Percentiles rank a stretch among this genome's conserved stretches.
Conservation (phyloP, 2,329 filamentous ascomycete genomes). For the Oidium heveae region DNA sequence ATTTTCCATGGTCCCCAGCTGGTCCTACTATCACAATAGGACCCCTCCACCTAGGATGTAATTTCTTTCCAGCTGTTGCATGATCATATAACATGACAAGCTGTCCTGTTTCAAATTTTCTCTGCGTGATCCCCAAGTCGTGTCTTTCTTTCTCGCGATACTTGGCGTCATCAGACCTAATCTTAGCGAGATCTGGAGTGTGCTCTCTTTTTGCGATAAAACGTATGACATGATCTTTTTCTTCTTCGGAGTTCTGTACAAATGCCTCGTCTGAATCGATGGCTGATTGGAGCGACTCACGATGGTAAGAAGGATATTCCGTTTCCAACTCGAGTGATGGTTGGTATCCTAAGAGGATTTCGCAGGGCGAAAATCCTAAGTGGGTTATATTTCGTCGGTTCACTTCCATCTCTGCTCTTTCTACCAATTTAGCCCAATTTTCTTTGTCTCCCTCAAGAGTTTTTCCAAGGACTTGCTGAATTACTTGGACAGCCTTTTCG, state of each 20-base stretch:
- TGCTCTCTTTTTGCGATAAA: not conserved
- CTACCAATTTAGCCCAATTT: not conserved
- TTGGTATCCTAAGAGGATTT: not conserved
- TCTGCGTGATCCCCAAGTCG: not conserved
- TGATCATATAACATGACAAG: too few species aligned
- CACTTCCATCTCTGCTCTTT: not conserved
- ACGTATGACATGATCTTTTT: not conserved
- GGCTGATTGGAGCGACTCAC: too few species aligned
- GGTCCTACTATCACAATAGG: not conserved
- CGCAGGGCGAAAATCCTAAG: not conserved
- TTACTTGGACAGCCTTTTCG: conserved; percentile 1
- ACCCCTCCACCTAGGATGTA: not conserved
- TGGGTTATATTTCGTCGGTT: not conserved
- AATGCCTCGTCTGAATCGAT: too few species aligned
- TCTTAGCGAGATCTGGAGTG: not conserved
- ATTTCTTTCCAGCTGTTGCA: not conserved
- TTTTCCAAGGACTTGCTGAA: not conserved
- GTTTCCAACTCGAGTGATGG: too few species aligned
- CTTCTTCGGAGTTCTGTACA: not conserved
- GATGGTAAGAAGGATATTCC: too few species aligned
- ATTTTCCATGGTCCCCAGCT: not conserved
- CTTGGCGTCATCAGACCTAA: not conserved
- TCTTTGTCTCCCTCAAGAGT: not conserved
- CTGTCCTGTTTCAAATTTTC: not conserved
- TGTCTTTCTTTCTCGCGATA: not conserved